Evolutionary conservation across 2,329 filamentous ascomycete species (phyloP).

Genomic region (Emergomyces africanus): DNA sequence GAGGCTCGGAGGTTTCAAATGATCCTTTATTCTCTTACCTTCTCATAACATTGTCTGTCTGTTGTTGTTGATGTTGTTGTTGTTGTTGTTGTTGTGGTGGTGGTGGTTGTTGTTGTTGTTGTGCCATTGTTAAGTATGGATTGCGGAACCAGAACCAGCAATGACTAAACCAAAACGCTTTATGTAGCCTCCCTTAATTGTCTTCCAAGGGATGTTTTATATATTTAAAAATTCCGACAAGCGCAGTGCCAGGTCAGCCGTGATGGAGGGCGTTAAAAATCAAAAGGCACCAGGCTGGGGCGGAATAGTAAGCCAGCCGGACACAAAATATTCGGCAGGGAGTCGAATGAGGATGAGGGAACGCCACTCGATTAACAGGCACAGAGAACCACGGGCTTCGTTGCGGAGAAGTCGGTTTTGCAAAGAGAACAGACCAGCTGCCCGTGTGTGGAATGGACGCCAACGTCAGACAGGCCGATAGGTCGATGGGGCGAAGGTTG

Average conservation of each 20-base stretch:
- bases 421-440: slow-evolving; percentile 3
- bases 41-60: slow-evolving; percentile 47
- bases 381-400: neutral
- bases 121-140: slow-evolving; percentile 26
- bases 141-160: slow-evolving; percentile 1
- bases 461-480: neutral
- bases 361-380: neutral
- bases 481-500: neutral
- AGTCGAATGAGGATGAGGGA: neutral
- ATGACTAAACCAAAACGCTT: neutral
- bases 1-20: neutral
- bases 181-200: neutral
- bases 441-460: neutral
- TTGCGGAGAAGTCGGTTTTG: neutral
- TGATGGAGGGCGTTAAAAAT: neutral
- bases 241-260: neutral
- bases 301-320: neutral
- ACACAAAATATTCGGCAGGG: neutral
- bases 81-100: slow-evolving; percentile 25
- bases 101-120: slow-evolving; percentile 20
- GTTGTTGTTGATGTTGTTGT: slow-evolving; percentile 20
- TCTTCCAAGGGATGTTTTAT: neutral
- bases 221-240: neutral
- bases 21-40: slow-evolving; percentile 39
- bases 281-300: neutral